These are phyloP conservation scores for Russula sp. DNA, from an alignment of 768 basidiomycete species.

Conservation along the genomic window DNA sequence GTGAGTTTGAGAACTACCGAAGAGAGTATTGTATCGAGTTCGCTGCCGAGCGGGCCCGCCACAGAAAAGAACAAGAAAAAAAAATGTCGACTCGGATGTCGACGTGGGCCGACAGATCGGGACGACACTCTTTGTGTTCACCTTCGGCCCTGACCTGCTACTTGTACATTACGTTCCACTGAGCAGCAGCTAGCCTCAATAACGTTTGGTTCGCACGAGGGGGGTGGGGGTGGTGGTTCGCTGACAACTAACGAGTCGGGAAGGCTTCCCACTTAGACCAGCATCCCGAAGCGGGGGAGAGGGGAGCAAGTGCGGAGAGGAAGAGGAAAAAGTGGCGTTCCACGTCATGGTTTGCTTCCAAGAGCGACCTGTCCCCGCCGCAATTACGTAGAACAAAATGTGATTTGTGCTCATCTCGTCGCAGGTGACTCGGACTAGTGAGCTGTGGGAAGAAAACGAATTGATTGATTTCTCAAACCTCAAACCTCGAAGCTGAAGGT, in stretches of 20 bases:
- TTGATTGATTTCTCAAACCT: too few relatives aligned
- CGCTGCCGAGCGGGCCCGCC: too few relatives aligned
- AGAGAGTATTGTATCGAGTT: too few relatives aligned
- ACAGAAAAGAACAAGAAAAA: too few relatives aligned
- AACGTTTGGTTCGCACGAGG: background rate
- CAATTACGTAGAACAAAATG: slow-evolving; percentile 4
- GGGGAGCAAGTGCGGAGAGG: slow-evolving; percentile 1
- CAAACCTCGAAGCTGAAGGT: background rate
- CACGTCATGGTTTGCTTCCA: slow-evolving; percentile 8
- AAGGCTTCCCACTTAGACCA: slow-evolving; percentile 11
- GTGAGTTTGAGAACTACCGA: too few relatives aligned
- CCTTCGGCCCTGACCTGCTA: too few relatives aligned
- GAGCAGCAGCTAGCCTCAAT: background rate
- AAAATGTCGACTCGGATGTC: too few relatives aligned
- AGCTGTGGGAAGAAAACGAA: background rate
- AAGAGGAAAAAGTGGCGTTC: background rate
- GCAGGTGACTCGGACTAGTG: background rate
- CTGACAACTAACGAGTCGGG: background rate
- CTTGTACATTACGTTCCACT: too few relatives aligned
- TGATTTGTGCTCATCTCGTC: background rate
- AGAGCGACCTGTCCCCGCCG: slow-evolving; percentile 18
- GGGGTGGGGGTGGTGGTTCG: background rate
- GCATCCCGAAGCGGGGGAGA: background rate
- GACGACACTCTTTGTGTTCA: too few relatives aligned
- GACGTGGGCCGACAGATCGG: too few relatives aligned